phyloP scores from a whole-genome alignment of 2,329 filamentous ascomycete genomes.

The Clarireedia sp. region DNA sequence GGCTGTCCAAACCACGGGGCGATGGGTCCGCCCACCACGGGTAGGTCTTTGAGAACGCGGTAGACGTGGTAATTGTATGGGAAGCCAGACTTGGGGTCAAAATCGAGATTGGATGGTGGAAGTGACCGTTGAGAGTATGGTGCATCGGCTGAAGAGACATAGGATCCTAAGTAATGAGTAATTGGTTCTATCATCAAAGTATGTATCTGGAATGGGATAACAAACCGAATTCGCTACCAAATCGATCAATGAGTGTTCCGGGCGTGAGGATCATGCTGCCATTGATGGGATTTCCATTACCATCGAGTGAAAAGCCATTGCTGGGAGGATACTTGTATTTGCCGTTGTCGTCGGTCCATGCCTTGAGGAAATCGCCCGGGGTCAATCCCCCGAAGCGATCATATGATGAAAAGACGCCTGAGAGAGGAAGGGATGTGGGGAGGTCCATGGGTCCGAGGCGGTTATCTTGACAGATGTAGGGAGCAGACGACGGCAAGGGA shows the following conservation, averaged over 20 bases:
- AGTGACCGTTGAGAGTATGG: not conserved
- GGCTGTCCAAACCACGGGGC: conserved; percentile 7
- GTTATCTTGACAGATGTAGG: conserved; percentile 1
- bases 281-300: not conserved
- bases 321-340: not conserved
- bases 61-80: conserved; percentile 6
- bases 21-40: not conserved
- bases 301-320: conserved; percentile 1
- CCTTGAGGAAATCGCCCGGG: not conserved
- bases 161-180: not conserved
- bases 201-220: not conserved
- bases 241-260: conserved; percentile 1
- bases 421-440: not conserved
- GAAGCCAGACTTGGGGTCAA: not conserved
- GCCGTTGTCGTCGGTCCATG: not conserved
- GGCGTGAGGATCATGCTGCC: not conserved
- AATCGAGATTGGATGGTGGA: conserved; percentile 1
- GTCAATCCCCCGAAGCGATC: conserved; percentile 3
- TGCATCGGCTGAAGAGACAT: not conserved
- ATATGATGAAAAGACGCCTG: conserved; percentile 4
- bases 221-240: conserved; percentile 7
- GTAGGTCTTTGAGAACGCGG: not conserved
- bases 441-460: conserved; percentile 3
- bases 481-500: not conserved
- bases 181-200: not conserved